Evolutionary conservation across 352 stramenopile species (phyloP).

Genomic region (Globisporangium emineosum): DNA sequence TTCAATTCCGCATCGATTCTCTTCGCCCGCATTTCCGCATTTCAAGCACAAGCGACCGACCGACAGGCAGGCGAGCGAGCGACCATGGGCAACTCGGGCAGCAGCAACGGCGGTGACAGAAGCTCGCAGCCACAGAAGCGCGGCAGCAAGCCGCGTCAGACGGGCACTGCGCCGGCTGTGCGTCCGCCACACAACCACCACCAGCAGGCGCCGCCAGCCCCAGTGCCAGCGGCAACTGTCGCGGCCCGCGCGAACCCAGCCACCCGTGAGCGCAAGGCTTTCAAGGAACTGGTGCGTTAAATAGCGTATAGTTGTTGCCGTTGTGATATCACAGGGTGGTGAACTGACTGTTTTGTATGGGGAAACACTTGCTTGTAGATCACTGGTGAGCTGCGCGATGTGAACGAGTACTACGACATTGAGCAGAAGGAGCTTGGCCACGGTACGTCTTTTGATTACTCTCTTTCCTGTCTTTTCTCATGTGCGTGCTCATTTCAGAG

Average conservation of each 20-base stretch:
- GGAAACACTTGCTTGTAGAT: conserved; percentile 48
- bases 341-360: conserved; percentile 1
- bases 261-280: conserved; percentile 51
- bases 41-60: neutral
- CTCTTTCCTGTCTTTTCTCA: neutral
- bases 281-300: conserved; percentile 66
- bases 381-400: conserved; percentile 75
- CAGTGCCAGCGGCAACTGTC: conserved; percentile 19
- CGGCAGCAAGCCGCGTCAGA: conserved; percentile 29
- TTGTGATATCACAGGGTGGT: neutral
- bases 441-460: conserved; percentile 21
- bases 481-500: neutral
- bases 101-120: conserved; percentile 30
- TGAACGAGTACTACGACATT: conserved; percentile 87
- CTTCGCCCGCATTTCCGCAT: conserved; percentile 4
- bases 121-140: conserved; percentile 17
- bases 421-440: conserved; percentile 87
- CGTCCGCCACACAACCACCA: conserved; percentile 19
- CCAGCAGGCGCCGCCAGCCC: conserved; percentile 18
- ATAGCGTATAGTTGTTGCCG: neutral
- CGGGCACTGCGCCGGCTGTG: conserved; percentile 20
- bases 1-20: conserved; percentile 4
- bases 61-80: neutral
- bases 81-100: conserved; percentile 72
- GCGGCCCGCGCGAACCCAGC: conserved; percentile 34